A percentile compares a stretch with the other conserved stretches of the same genome.
Conservation (phyloP, 75 land plant genomes). For the Adiantum capillusveneris region DNA sequence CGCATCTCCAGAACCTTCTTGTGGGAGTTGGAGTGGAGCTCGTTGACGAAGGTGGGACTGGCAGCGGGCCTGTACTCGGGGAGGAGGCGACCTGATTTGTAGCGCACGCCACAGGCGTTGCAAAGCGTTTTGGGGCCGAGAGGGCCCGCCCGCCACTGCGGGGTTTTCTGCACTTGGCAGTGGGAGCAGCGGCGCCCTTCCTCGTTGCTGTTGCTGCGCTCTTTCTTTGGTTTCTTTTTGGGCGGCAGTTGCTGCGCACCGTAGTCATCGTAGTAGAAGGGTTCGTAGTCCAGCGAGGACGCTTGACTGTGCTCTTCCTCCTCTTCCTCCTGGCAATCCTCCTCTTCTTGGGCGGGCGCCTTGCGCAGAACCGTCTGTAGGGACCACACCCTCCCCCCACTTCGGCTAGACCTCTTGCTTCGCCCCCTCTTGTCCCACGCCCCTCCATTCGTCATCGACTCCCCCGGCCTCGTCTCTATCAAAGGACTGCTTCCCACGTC, state of each 20-base stretch:
- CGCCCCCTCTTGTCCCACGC: slow-evolving; percentile 7
- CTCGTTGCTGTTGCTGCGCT: neutral
- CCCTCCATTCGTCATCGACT: slow-evolving; percentile 14
- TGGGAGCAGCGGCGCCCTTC: slow-evolving; percentile 56
- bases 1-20: slow-evolving; percentile 83
- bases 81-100: slow-evolving; percentile 77
- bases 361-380: neutral
- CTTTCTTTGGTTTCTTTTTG: neutral
- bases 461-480: slow-evolving; percentile 9
- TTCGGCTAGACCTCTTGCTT: neutral
- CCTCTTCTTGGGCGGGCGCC: neutral
- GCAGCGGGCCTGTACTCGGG: slow-evolving; percentile 92
- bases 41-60: slow-evolving; percentile 63
- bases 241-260: no score
- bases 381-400: neutral
- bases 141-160: slow-evolving; percentile 93
- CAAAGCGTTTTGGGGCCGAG: slow-evolving; percentile 80
- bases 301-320: neutral
- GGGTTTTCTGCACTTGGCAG: slow-evolving; percentile 73
- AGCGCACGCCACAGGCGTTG: slow-evolving; percentile 93
- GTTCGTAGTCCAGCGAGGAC: neutral
- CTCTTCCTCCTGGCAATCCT: neutral
- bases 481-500: slow-evolving; percentile 6
- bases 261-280: neutral
- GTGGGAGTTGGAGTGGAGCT: slow-evolving; percentile 79